Conservation (phyloP, 768 basidiomycete genomes). For the Amanita pallidorosea region DNA sequence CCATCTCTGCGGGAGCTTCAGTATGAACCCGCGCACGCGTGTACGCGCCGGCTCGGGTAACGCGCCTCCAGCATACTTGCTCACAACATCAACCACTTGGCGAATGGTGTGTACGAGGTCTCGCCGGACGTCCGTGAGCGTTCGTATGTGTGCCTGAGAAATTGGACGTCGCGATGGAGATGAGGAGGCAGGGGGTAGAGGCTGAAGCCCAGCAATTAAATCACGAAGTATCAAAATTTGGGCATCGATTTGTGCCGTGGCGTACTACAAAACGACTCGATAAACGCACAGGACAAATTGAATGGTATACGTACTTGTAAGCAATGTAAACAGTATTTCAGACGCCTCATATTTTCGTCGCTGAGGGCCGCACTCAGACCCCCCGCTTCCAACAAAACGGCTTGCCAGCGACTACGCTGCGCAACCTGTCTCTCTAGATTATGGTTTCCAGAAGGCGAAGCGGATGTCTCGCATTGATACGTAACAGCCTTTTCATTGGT, state of each 20-base stretch:
- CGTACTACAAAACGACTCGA: slow-evolving; percentile 43
- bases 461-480: neutral
- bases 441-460: neutral
- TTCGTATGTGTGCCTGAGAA: slow-evolving; percentile 42
- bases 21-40: slow-evolving; percentile 66
- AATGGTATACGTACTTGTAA: slow-evolving; percentile 47
- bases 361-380: slow-evolving; percentile 82
- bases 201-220: slow-evolving; percentile 67
- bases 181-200: slow-evolving; percentile 23
- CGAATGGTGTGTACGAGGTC: slow-evolving; percentile 86
- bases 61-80: slow-evolving; percentile 76
- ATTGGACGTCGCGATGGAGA: slow-evolving; percentile 15
- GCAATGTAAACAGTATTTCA: slow-evolving; percentile 85
- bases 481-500: neutral
- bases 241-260: slow-evolving; percentile 77
- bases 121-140: slow-evolving; percentile 61
- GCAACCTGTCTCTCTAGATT: slow-evolving; percentile 40
- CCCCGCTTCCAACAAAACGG: slow-evolving; percentile 76
- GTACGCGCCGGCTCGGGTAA: slow-evolving; percentile 76
- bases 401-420: slow-evolving; percentile 77
- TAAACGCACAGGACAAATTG: neutral
- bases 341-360: slow-evolving; percentile 80
- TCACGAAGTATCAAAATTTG: slow-evolving; percentile 79
- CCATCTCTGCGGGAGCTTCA: slow-evolving; percentile 78
- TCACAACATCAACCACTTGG: slow-evolving; percentile 81